Evolutionary conservation across 1,284 basidiomycete genomes (phyloP).

Genomic region (Acaromyces ingoldii): DNA sequence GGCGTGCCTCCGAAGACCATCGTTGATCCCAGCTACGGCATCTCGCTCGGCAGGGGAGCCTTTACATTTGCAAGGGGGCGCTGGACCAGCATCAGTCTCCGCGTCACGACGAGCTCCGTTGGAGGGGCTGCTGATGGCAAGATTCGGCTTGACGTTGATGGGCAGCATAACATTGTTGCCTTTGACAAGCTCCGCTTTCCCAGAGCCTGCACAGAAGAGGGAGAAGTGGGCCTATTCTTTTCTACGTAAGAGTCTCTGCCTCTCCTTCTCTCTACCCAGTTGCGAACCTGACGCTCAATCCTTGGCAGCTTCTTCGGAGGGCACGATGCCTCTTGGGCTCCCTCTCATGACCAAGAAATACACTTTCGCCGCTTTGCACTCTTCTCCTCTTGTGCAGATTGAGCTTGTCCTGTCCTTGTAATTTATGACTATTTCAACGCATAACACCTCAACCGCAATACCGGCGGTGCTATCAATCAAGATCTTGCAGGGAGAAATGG

Average conservation of each 20-base stretch:
- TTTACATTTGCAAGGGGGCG: slow-evolving; percentile 10
- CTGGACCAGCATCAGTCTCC: slow-evolving; percentile 27
- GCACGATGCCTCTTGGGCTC: background rate
- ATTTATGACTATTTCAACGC: too few species aligned
- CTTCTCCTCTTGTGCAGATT: too few species aligned
- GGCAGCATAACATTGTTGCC: slow-evolving; percentile 6
- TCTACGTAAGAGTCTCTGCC: slow-evolving; percentile 16
- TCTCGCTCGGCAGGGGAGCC: slow-evolving; percentile 23
- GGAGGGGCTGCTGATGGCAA: slow-evolving; percentile 11
- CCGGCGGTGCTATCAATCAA: too few species aligned
- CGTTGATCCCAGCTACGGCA: slow-evolving; percentile 5
- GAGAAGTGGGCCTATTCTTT: slow-evolving; percentile 25
- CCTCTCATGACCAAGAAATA: background rate
- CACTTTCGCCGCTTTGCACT: background rate
- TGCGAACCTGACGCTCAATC: background rate
- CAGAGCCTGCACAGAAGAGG: slow-evolving; percentile 7
- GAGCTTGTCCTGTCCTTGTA: too few species aligned
- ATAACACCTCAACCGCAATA: too few species aligned
- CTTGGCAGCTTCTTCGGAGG: background rate
- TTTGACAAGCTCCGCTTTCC: slow-evolving; percentile 22
- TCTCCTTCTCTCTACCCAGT: background rate
- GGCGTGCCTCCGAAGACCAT: slow-evolving; percentile 18
- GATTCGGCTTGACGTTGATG: slow-evolving; percentile 14
- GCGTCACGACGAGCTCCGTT: slow-evolving; percentile 12
- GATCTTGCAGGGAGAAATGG: too few species aligned